phyloP scores from a whole-genome alignment of 352 stramenopile genomes.

The Saprolegnia parasitica region DNA sequence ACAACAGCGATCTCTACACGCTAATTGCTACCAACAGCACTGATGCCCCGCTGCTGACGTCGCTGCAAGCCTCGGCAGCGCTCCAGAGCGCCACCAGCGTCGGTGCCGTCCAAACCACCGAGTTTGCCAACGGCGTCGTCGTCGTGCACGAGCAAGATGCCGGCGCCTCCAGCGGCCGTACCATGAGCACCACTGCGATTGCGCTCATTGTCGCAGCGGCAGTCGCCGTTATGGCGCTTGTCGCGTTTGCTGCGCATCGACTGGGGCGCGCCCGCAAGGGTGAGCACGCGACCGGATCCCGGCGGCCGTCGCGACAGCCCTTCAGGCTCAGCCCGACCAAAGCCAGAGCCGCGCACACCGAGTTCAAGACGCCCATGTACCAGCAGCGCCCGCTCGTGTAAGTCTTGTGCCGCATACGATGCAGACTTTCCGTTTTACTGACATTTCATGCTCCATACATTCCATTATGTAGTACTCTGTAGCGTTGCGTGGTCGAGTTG shows the following conservation, averaged over 20 bases:
- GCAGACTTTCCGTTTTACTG: too few relatives aligned
- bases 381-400: too few relatives aligned
- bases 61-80: not conserved
- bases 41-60: not conserved
- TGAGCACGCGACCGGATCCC: too few relatives aligned
- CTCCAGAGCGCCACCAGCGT: not conserved
- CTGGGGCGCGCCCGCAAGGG: not conserved
- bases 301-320: too few relatives aligned
- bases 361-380: not conserved
- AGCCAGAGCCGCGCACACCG: not conserved
- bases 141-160: not conserved
- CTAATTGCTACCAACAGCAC: not conserved
- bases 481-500: too few relatives aligned
- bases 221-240: not conserved
- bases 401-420: too few relatives aligned
- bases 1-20: too few relatives aligned
- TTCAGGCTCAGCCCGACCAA: not conserved
- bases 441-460: not conserved
- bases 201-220: not conserved
- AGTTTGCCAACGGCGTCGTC: slow-evolving; percentile 4
- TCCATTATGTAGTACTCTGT: not conserved
- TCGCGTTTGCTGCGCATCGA: not conserved
- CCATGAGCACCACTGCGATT: not conserved
- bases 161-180: not conserved
- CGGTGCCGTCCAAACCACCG: not conserved